Percentiles rank a stretch among this genome's conserved stretches.
These are phyloP conservation scores for Bolboschoenus planiculmis DNA, from an alignment of 176 grass and related monocot species.

Conservation along the genomic window DNA sequence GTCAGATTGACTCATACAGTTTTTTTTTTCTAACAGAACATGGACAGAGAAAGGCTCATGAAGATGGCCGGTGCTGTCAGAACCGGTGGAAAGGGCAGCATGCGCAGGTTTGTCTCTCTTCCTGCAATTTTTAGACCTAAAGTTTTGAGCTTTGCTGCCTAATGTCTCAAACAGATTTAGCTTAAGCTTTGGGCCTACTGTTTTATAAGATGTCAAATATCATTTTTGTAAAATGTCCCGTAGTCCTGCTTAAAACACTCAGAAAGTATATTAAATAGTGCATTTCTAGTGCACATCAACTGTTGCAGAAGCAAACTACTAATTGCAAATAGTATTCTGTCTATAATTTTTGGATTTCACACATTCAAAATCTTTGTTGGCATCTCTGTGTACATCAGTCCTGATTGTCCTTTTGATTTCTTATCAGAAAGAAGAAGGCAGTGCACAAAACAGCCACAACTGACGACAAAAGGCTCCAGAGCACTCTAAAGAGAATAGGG, in stretches of 20 bases:
- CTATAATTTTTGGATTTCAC: not conserved
- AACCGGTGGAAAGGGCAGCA: conserved; percentile 74
- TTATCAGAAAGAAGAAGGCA: conserved; percentile 89
- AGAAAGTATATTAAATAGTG: not conserved
- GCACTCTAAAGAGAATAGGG: conserved; percentile 93
- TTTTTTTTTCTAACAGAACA: conserved; percentile 25
- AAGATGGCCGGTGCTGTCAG: conserved; percentile 83
- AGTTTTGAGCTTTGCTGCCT: not conserved
- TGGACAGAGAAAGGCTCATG: conserved; percentile 89
- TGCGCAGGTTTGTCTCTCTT: conserved; percentile 54
- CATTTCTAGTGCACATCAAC: not conserved
- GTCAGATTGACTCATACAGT: not conserved
- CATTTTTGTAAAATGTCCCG: not conserved
- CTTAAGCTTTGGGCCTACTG: not conserved
- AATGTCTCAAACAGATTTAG: not conserved
- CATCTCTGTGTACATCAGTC: not conserved
- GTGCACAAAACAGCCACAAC: conserved; percentile 83
- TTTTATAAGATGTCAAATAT: not conserved
- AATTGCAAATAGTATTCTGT: not conserved
- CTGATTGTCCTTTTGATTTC: not conserved
- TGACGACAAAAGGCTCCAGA: conserved; percentile 93
- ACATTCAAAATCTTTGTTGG: not conserved
- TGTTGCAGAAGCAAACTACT: not conserved
- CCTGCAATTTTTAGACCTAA: not conserved
- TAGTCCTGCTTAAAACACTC: not conserved